Evolutionary conservation across 1,284 basidiomycete species (phyloP).

Genomic region (Jaminaea rosea): DNA sequence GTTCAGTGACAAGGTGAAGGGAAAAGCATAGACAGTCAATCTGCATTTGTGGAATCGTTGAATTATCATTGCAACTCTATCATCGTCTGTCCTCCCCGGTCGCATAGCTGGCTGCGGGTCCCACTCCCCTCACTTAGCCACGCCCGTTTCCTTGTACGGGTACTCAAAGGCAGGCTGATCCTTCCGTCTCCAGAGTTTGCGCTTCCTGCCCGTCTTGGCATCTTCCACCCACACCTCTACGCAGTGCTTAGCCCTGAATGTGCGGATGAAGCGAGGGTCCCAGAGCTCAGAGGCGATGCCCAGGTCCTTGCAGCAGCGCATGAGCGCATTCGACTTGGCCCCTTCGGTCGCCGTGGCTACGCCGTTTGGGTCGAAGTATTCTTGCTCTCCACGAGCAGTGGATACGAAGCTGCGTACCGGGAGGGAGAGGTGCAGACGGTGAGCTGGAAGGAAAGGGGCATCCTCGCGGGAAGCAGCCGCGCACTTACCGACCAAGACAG

Average conservation of each 20-base stretch:
- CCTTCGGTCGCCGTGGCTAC: conserved; percentile 90
- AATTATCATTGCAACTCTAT: too few relatives aligned
- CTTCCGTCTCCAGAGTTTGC: conserved; percentile 45
- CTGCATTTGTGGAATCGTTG: too few relatives aligned
- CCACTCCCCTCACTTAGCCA: too few relatives aligned
- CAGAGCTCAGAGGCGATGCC: conserved; percentile 93
- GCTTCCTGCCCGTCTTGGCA: conserved; percentile 77
- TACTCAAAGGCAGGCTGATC: conserved; percentile 42
- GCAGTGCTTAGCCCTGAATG: conserved; percentile 79
- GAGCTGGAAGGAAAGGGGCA: not conserved
- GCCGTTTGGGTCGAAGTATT: conserved; percentile 85
- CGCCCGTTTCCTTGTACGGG: conserved; percentile 47
- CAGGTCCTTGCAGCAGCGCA: conserved; percentile 96
- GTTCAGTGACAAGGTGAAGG: too few relatives aligned
- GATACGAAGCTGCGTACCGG: conserved; percentile 62
- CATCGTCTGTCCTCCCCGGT: too few relatives aligned
- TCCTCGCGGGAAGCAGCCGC: not conserved
- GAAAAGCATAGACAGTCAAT: too few relatives aligned
- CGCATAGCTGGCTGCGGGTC: too few relatives aligned
- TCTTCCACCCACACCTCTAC: conserved; percentile 80
- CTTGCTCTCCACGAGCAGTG: conserved; percentile 88
- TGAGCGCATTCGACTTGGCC: conserved; percentile 91
- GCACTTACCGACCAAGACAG: conserved; percentile 70
- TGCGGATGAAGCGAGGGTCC: conserved; percentile 90
- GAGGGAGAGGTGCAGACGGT: not conserved